phyloP scores from a whole-genome alignment of 208 protist genomes.

The Phytomonas serpens region DNA sequence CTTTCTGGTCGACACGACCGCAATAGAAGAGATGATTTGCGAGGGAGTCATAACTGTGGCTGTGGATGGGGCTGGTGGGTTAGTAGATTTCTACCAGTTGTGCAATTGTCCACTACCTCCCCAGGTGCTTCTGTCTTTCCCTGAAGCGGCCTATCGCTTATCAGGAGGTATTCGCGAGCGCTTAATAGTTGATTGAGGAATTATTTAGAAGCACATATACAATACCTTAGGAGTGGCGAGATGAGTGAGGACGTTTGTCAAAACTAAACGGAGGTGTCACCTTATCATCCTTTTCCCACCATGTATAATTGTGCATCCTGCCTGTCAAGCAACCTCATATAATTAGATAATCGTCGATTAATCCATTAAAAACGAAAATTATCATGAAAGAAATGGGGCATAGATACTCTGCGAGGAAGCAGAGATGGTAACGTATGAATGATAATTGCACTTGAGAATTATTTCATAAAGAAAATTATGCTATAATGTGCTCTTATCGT shows the following conservation, averaged over 20 bases:
- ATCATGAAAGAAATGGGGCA: background rate
- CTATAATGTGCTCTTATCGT: background rate
- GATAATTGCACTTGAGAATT: background rate
- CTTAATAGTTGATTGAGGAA: slow-evolving; percentile 12
- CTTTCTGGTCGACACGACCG: slow-evolving; percentile 59
- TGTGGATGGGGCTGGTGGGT: slow-evolving; percentile 36
- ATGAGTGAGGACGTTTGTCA: background rate
- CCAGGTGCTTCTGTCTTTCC: slow-evolving; percentile 23
- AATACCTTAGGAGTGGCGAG: background rate
- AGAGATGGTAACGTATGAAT: background rate
- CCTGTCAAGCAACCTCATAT: background rate
- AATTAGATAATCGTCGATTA: background rate
- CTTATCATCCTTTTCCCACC: background rate
- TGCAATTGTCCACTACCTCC: slow-evolving; percentile 38
- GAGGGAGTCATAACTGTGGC: slow-evolving; percentile 56
- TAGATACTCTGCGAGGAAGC: background rate
- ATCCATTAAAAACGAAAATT: background rate
- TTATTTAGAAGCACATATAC: background rate
- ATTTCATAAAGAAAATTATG: background rate
- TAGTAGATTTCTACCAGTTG: slow-evolving; percentile 46
- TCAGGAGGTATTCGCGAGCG: slow-evolving; percentile 18
- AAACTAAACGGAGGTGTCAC: background rate
- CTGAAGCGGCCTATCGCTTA: slow-evolving; percentile 18
- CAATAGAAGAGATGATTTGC: slow-evolving; percentile 64
- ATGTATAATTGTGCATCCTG: background rate